Evolutionary conservation across 768 basidiomycete genomes (phyloP), one percentile per base, ranked within the genome.

Genomic region (Leccinum rimulosum): DNA sequence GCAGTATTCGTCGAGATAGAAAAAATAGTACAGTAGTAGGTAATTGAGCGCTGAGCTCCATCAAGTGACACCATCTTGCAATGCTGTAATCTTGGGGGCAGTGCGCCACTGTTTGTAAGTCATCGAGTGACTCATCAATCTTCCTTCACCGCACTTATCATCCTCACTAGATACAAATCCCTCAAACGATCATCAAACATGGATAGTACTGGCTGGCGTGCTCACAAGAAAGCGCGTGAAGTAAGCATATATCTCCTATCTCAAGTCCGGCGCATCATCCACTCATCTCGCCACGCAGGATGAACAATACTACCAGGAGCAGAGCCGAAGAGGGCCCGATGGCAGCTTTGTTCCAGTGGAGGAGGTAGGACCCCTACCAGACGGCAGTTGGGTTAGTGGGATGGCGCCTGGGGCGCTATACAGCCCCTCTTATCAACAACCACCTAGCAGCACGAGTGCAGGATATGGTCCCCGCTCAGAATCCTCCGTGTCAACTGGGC

Each of bases 201-300:
- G 89, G 91, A 92, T 69, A 84, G 81, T 58, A 75, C 84, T 55
- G 92, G 91, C 57, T 93, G 91, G 90, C 82, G 82, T 64, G 89
- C 89, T 36, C 78, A 79, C 15, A 80, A 84, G 54, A 80, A 81
- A 61, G 91, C 86, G 3, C 75, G 80, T 54, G 81, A 80, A 75
- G 86, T 81, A 62, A 59, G 76, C 4, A 33, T 33, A 11, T 63
- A 33, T 52, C 48, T 19, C 56, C 50, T 8, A 54, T 10, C 45
- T 38, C 4, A 33, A 38, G 36, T 6, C 50, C 48, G 12, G 31
- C 17, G 54, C 30, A 4, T 47, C 10, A 62, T 57, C 28, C n/a
- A 2, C 28, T 43, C n/a, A 55, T 48, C 71, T 59, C 67, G 74
- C 50, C 56, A 40, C 63, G 45, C 59, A 76, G 72, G 73, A 78